A percentile compares a stretch with the other conserved stretches of the same genome.
These are phyloP conservation scores for Vanderwaltozyma yarrowii DNA, from an alignment of 805 yeast genomes.

Conservation along the genomic window DNA sequence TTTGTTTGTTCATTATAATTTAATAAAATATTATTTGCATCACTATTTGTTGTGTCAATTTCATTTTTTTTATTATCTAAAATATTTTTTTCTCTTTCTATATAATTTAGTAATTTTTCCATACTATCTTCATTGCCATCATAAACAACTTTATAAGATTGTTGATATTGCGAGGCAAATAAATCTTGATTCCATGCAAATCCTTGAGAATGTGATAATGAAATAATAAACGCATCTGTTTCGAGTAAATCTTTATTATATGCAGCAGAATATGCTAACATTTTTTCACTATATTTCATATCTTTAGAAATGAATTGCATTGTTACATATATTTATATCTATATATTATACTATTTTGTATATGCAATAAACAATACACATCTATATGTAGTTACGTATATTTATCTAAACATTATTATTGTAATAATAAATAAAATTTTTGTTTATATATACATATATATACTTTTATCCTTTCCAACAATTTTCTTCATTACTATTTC, in stretches of 20 bases:
- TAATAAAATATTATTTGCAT: background rate
- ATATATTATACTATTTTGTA: too few relatives aligned
- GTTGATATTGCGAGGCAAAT: slow-evolving; percentile 64
- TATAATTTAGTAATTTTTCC: slow-evolving; percentile 2
- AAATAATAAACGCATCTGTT: slow-evolving; percentile 8
- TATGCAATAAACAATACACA: too few relatives aligned
- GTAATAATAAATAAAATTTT: too few relatives aligned
- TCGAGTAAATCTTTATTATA: background rate
- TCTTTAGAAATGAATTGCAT: background rate
- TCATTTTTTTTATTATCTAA: background rate
- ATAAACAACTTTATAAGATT: slow-evolving; percentile 33
- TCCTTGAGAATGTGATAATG: slow-evolving; percentile 51
- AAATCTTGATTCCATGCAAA: slow-evolving; percentile 68
- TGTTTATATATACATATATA: too few relatives aligned
- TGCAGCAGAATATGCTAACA: background rate
- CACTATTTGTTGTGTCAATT: background rate
- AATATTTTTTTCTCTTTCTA: background rate
- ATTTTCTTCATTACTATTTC: too few relatives aligned
- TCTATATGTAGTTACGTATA: background rate
- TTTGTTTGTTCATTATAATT: background rate
- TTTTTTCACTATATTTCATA: background rate
- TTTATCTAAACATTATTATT: too few relatives aligned
- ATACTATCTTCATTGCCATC: slow-evolving; percentile 24
- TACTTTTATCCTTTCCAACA: too few relatives aligned
- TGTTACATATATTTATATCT: too few relatives aligned